Evolutionary conservation across 805 yeast species (phyloP), one percentile per base, ranked within the genome.

Genomic region (Kodamaea laetipori): DNA sequence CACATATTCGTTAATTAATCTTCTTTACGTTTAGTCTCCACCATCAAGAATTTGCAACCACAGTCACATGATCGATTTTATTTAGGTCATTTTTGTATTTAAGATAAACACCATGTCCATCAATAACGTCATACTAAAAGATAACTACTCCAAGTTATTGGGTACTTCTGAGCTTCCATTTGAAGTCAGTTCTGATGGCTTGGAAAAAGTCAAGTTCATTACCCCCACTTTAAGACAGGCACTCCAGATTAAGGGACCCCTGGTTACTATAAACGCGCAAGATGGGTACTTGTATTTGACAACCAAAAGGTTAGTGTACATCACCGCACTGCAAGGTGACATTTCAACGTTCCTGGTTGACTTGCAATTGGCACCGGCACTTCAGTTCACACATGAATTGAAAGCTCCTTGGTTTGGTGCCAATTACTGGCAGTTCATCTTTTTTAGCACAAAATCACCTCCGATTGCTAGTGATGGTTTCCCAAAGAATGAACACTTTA

Each of bases 351-450:
- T 77, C 50, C 58, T 64, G 44, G 47, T 77, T 4, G 65, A 67
- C 4, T 51, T 68, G 32, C 45, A 49, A 4, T 40, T 49, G 19
- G 58, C 64, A 1, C 57, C 63, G 3, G 48, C 43, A 3, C 46
- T 69, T 15, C 69, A 62, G 32, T 66, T 72, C 34, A 55, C 70
- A 0, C 72, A 71, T 50, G 61, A 64, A 41, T 51, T 76, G 37
- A 66, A 69, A 43, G 63, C 75, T 18, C 80, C 81, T 1, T 76
- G 80, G 80, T 71, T 77, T 51, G 82, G 82, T 0, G 66, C 78
- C 15, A 77, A 76, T 48, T 72, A 67, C 52, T 75, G 76, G 72
- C 64, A 64, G 48, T 65, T 74, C 28, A 37, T 65, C 19, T 74
- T 77, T 54, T 65, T 57, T 34, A 63, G 67, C 34, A 54, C 63